Evolutionary conservation across 805 yeast species (phyloP), one percentile per base, ranked within the genome.

Genomic region (Candida sakaeoensis): DNA sequence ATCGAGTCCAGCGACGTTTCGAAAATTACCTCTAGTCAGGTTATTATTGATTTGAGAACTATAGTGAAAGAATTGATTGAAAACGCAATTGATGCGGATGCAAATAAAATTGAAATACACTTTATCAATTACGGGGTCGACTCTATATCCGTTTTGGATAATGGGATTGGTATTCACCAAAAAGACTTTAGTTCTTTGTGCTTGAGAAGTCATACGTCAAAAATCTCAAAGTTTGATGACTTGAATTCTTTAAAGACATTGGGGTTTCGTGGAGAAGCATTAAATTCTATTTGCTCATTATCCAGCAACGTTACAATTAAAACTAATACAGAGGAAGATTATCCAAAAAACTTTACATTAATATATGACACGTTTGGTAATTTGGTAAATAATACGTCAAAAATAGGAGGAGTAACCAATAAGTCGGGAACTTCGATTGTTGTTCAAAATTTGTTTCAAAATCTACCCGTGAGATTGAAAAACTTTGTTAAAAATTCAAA

Each of bases 11-110:
- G 51, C 8, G 95, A 90, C 49, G 72, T 89, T 5, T 86, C 85
- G 48, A 69, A 74, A 43, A 78, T 91, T 42, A 88, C 96, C 0
- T 87, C 97, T 0, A 96, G 96, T 0, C 99, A 93, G 58, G 98
- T 93, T 10, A 85, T 93, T 9, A 75, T 81, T 4, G 95, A 86
- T 50, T 61, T 93, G 31, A 68, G 77, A 0, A 79, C 91, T 0
- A 84, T 86, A 0, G 80, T 84, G 22, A 91, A 91, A 55, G 99
- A 91, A 57, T 63, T 90, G 1, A 70, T 93, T 2, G 99, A 91
- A 52, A 91, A 91, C 56, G 67, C 93, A 22, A 63, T 91, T 5
- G 99, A 93, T 62, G 93, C 97, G 0, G 59, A 71, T 16, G 75
- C 93, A 8, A 68, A 75, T 0, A 76, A 75, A 38, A 69, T 93